Conservation (phyloP, 148 eudicot species). For the Euryodendron excelsum region DNA sequence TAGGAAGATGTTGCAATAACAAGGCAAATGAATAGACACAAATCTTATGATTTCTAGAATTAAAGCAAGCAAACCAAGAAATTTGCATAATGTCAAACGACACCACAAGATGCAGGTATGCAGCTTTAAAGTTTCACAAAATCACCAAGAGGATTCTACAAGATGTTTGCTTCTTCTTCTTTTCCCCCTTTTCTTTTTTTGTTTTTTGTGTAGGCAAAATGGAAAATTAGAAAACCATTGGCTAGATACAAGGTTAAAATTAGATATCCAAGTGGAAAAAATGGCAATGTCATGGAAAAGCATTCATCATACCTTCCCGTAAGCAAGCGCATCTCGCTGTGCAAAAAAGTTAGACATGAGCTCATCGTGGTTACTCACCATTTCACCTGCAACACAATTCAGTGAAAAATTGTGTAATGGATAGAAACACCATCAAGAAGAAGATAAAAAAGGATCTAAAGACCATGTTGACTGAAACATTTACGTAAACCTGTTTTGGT, state of each 20-base stretch:
- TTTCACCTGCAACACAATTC: slow-evolving; percentile 59
- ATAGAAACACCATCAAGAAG: background rate
- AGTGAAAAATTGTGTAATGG: slow-evolving; percentile 4
- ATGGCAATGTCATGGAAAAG: background rate
- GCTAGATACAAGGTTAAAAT: too few species aligned
- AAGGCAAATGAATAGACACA: background rate
- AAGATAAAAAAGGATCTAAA: background rate
- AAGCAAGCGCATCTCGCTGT: slow-evolving; percentile 95
- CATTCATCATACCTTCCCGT: slow-evolving; percentile 64
- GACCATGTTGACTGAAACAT: background rate
- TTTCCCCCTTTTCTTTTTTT: too few species aligned
- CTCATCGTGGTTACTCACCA: slow-evolving; percentile 92
- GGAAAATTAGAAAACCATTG: too few species aligned
- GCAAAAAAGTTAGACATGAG: slow-evolving; percentile 98
- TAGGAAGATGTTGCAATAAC: background rate
- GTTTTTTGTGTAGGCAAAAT: too few species aligned
- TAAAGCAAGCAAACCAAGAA: background rate
- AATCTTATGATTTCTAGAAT: too few species aligned
- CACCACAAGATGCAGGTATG: background rate
- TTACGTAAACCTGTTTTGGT: too few species aligned
- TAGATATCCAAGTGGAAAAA: too few species aligned
- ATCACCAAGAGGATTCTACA: too few species aligned
- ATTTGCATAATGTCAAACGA: background rate
- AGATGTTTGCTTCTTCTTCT: too few species aligned
- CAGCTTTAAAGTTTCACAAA: too few species aligned